Percentiles rank a stretch among this genome's conserved stretches.
phyloP scores from a whole-genome alignment of 805 yeast species.

The Suhomyces kilbournensis region DNA sequence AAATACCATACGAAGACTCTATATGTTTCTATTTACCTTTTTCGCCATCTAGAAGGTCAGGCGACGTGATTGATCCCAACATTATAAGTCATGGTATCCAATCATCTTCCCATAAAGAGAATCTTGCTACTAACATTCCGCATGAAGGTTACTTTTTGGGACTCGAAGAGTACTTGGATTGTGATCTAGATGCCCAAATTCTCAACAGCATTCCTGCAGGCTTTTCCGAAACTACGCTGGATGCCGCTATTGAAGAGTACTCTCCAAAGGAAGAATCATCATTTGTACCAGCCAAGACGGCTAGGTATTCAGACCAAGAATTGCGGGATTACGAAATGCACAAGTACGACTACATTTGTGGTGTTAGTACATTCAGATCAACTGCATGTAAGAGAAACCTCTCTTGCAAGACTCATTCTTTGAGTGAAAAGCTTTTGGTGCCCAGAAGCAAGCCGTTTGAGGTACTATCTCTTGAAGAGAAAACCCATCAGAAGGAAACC shows the following conservation, averaged over 20 bases:
- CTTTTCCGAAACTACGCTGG: not conserved
- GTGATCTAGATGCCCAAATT: not conserved
- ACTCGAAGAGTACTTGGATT: not conserved
- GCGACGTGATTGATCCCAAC: not conserved
- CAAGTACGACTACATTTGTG: constrained; percentile 4
- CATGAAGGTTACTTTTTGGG: not conserved
- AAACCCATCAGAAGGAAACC: not conserved
- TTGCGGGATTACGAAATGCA: not conserved
- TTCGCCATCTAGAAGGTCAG: not conserved
- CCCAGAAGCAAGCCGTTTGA: not conserved
- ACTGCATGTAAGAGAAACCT: constrained; percentile 1
- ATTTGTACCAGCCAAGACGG: not conserved
- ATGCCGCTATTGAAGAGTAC: not conserved
- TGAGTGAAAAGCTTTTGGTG: not conserved
- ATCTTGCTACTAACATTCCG: not conserved
- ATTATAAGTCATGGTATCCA: not conserved
- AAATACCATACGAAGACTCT: not conserved
- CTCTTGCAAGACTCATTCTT: constrained; percentile 1
- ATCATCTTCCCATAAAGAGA: not conserved
- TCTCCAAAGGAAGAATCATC: not conserved
- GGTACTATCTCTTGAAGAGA: not conserved
- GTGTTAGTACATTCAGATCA: not conserved
- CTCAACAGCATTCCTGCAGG: not conserved
- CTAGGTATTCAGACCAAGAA: not conserved
- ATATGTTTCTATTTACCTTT: not conserved